Percentiles rank a stretch among this genome's conserved stretches.
These are phyloP conservation scores for Blastocystis sp. DNA, from an alignment of 352 stramenopile species.

Conservation along the genomic window DNA sequence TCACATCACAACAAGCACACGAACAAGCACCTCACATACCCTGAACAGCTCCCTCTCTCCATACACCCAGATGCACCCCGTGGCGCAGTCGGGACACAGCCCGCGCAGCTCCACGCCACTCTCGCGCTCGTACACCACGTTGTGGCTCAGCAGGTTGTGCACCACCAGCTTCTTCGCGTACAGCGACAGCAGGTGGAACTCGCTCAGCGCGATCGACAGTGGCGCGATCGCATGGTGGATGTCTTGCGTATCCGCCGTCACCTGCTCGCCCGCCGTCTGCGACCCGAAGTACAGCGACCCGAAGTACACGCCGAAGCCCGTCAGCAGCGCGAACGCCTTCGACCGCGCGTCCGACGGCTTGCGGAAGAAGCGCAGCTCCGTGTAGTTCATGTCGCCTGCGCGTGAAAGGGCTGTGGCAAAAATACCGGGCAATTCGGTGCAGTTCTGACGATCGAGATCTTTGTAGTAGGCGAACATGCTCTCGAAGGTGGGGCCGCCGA, in stretches of 20 bases:
- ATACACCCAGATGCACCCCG: slow-evolving; percentile 62
- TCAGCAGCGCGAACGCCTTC: slow-evolving; percentile 84
- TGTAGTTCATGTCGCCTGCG: slow-evolving; percentile 76
- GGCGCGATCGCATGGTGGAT: slow-evolving; percentile 76
- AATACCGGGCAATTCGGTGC: slow-evolving; percentile 81
- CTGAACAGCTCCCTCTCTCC: slow-evolving; percentile 59
- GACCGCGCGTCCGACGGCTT: slow-evolving; percentile 79
- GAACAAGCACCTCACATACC: slow-evolving; percentile 69
- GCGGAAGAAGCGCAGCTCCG: slow-evolving; percentile 79
- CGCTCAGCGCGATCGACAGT: slow-evolving; percentile 81
- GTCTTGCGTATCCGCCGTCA: slow-evolving; percentile 74
- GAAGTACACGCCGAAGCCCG: slow-evolving; percentile 83
- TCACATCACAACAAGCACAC: slow-evolving; percentile 75
- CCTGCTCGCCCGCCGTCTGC: slow-evolving; percentile 32
- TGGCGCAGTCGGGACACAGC: slow-evolving; percentile 44
- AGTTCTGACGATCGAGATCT: slow-evolving; percentile 79
- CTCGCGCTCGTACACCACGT: slow-evolving; percentile 80
- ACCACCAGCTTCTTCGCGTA: slow-evolving; percentile 77
- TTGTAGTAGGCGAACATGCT: slow-evolving; percentile 81
- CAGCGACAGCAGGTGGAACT: slow-evolving; percentile 86
- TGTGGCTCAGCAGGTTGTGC: slow-evolving; percentile 81
- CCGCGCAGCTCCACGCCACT: slow-evolving; percentile 75
- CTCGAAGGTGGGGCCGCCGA: slow-evolving; percentile 80
- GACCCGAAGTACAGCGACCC: slow-evolving; percentile 78
- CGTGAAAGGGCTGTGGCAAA: background rate